Evolutionary conservation across 495 filamentous ascomycete species (phyloP).

Genomic region (Neurospora cerealis): DNA sequence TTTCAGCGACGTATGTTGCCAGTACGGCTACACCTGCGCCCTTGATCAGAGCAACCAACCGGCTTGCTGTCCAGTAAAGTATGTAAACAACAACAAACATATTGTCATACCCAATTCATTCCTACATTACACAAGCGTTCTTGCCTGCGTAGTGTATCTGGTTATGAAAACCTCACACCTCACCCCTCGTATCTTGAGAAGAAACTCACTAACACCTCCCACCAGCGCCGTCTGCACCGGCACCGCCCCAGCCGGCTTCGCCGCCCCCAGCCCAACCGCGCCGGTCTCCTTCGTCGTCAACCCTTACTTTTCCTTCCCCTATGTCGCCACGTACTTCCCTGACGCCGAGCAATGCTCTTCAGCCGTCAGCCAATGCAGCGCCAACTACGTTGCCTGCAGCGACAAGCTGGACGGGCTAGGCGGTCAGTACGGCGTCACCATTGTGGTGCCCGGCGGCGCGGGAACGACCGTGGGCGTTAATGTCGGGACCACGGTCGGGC

Average conservation of each 20-base stretch:
- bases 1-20: conserved; percentile 34
- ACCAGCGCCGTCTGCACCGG: conserved; percentile 36
- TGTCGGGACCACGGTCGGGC: conserved; percentile 18
- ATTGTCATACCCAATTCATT: background rate
- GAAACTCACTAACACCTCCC: background rate
- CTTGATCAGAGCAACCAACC: conserved; percentile 31
- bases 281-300: conserved; percentile 39
- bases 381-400: conserved; percentile 54
- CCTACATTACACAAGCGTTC: background rate
- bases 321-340: conserved; percentile 54
- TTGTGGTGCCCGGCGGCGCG: conserved; percentile 47
- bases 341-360: conserved; percentile 54
- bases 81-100: conserved; percentile 7
- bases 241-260: conserved; percentile 35
- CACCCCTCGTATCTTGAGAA: background rate
- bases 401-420: conserved; percentile 43
- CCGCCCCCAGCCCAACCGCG: conserved; percentile 29
- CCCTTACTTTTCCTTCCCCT: conserved; percentile 54
- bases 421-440: conserved; percentile 49
- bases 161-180: background rate
- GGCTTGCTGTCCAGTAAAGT: conserved; percentile 38
- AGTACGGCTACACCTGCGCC: conserved; percentile 32
- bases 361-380: conserved; percentile 55
- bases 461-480: conserved; percentile 40
- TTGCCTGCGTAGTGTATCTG: background rate